Evolutionary conservation across 108 stramenopile genomes (phyloP).

Genomic region (Chaetoceros muelleri): DNA sequence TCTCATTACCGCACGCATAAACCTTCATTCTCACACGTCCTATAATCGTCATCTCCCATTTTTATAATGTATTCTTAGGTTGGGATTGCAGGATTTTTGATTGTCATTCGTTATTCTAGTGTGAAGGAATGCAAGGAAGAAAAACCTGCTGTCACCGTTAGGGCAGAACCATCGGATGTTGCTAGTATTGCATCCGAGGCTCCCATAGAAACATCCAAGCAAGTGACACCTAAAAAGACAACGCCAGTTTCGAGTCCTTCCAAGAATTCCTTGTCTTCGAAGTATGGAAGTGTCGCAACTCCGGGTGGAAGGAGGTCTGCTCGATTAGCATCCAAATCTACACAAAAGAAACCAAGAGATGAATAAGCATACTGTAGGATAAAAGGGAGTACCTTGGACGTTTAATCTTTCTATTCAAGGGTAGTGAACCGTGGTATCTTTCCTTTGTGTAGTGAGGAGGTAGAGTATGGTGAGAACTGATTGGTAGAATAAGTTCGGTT

Average conservation of each 20-base stretch:
- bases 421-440: too few relatives aligned
- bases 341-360: background rate
- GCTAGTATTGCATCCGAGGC: background rate
- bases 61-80: too few relatives aligned
- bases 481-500: too few relatives aligned
- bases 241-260: background rate
- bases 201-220: background rate
- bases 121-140: background rate
- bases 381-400: too few relatives aligned
- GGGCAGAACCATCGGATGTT: background rate
- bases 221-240: background rate
- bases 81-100: background rate
- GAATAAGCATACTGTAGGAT: too few relatives aligned
- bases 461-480: too few relatives aligned
- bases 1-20: too few relatives aligned
- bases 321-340: background rate
- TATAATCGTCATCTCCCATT: too few relatives aligned
- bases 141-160: background rate
- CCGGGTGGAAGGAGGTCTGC: background rate
- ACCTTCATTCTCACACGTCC: too few relatives aligned
- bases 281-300: background rate
- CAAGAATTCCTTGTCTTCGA: background rate
- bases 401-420: too few relatives aligned
- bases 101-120: background rate
- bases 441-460: too few relatives aligned